Evolutionary conservation across 2,329 filamentous ascomycete genomes (phyloP).

Genomic region (Neocatenulostroma microsporum): DNA sequence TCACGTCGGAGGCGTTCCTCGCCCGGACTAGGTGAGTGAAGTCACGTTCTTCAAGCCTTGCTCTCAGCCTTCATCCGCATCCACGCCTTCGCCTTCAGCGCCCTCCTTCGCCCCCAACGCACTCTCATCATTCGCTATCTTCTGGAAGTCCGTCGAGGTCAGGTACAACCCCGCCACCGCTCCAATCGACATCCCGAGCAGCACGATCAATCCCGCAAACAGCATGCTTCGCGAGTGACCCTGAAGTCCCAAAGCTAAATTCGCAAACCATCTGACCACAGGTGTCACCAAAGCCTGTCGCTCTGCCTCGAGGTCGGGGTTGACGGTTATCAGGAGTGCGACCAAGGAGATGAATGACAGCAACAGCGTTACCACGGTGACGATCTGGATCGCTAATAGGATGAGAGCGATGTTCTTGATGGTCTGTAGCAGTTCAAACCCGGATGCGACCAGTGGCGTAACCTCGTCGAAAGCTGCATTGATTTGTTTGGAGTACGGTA

Average conservation of each 20-base stretch:
- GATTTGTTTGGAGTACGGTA: constrained; percentile 47
- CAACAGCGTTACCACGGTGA: constrained; percentile 37
- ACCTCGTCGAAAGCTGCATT: constrained; percentile 47
- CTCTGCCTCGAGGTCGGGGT: constrained; percentile 42
- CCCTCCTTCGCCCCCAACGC: background rate
- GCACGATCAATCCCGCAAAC: background rate
- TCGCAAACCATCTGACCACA: constrained; percentile 24
- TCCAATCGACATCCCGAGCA: constrained; percentile 4
- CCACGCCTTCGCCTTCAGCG: too few relatives aligned
- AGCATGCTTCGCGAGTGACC: background rate
- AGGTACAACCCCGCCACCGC: constrained; percentile 1
- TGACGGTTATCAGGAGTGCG: constrained; percentile 38
- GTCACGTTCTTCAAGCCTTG: too few relatives aligned
- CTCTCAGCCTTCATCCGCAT: background rate
- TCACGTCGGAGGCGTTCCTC: too few relatives aligned
- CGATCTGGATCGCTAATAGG: constrained; percentile 41
- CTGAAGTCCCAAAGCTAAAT: constrained; percentile 11
- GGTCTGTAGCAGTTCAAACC: constrained; percentile 43
- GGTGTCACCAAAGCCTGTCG: constrained; percentile 38
- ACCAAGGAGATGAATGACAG: constrained; percentile 34
- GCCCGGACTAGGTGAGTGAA: too few relatives aligned
- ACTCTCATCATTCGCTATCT: constrained; percentile 2
- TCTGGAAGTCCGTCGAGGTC: constrained; percentile 3
- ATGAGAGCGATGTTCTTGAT: constrained; percentile 45
- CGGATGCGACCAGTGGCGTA: constrained; percentile 44